Evolutionary conservation across 805 yeast genomes (phyloP).

Genomic region (Candida arabinofermentans): DNA sequence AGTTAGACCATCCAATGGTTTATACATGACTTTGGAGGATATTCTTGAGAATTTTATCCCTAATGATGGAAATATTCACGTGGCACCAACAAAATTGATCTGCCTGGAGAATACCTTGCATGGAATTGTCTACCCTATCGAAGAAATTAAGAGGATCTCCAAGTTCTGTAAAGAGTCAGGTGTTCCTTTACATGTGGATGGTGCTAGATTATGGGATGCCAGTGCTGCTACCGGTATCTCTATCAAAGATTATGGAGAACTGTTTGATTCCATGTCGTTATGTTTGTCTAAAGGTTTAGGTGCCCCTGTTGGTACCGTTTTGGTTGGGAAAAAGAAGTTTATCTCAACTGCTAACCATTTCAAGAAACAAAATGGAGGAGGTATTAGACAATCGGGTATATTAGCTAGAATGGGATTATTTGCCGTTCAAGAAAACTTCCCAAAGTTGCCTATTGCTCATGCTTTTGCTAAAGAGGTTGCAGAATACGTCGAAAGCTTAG

Average conservation of each 20-base stretch:
- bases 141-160: conserved; percentile 68
- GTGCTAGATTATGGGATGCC: conserved; percentile 97
- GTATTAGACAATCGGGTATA: conserved; percentile 84
- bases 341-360: conserved; percentile 76
- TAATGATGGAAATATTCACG: conserved; percentile 80
- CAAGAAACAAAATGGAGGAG: conserved; percentile 91
- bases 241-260: conserved; percentile 63
- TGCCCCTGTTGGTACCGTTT: conserved; percentile 88
- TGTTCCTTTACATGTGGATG: conserved; percentile 77
- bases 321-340: conserved; percentile 61
- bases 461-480: conserved; percentile 48
- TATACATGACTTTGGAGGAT: conserved; percentile 77
- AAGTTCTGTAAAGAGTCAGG: conserved; percentile 60
- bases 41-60: conserved; percentile 56
- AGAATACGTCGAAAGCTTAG: conserved; percentile 46
- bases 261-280: conserved; percentile 85
- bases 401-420: conserved; percentile 75
- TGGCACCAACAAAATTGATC: conserved; percentile 82
- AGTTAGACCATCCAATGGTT: conserved; percentile 72
- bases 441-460: conserved; percentile 49
- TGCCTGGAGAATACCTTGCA: conserved; percentile 86
- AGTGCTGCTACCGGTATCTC: conserved; percentile 66
- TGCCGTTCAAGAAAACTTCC: conserved; percentile 72
- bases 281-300: conserved; percentile 89
- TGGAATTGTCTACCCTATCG: conserved; percentile 77